Base-by-base conservation (phyloP, 148 eudicot genomes). In the Cornus controversa region DNA sequence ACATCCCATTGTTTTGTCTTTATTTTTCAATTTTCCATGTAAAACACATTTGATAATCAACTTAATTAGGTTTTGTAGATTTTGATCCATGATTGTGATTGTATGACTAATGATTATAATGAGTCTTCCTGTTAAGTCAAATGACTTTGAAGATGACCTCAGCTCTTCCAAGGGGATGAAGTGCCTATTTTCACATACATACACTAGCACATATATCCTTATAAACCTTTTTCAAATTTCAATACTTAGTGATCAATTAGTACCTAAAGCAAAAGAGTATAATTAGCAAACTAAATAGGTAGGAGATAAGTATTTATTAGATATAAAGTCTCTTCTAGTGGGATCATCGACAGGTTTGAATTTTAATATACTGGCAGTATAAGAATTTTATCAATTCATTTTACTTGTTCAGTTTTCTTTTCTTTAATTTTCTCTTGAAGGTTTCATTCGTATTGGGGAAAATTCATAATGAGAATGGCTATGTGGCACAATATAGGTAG, bases 41-140 rank as follows among this genome's bases (percentile, higher is more conserved):
- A 3, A 22, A 23, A n/a, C 13, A 40, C 75, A 24, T 37, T 37
- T 37, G 40, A 16, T 4, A 36, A 6, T 36, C 34, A 31, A 23
- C 36, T 60, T 62, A 34, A 2, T 36, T 74, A 4, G 68, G 37
- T 31, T 14, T 63, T 10, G 34, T 62, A 63, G 50, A 27, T 29
- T 62, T 13, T 62, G 23, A 57, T 58, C 66, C 34, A 58, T 73
- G 47, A 47, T 62, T 23, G 31, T 36, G 68, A 74, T 62, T 74
- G 23, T 69, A 62, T 24, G 2, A 54, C 34, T 42, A 64, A 65
- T 40, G 40, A 34, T 24, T 10, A 26, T 64, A 34, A 64, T 10
- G 9, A 23, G 2, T 10, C 26, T 8, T 10, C 23, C 23, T 25
- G 20, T 26, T 13, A 31, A 20, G 58, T n/a, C 26, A 13, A 58